phyloP scores from a whole-genome alignment of 768 basidiomycete species.

The Kwoniella sp. region DNA sequence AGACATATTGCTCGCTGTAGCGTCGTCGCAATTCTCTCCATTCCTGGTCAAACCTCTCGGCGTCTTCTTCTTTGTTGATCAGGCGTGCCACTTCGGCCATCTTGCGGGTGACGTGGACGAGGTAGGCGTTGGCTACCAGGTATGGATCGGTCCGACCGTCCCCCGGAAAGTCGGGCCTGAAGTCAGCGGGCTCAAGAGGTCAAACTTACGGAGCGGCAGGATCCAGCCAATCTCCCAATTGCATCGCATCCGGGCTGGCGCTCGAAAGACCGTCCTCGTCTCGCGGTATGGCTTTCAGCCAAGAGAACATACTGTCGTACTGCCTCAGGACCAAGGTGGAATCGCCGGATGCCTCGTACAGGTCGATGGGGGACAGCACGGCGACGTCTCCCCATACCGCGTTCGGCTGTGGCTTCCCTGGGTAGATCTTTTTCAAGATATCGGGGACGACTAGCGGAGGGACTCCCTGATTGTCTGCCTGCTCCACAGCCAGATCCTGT shows the following conservation, averaged over 20 bases:
- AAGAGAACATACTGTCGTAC: conserved; percentile 35
- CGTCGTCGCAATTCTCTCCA: conserved; percentile 11
- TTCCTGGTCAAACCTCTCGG: conserved; percentile 22
- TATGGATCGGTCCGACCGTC: conserved; percentile 31
- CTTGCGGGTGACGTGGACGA: conserved; percentile 30
- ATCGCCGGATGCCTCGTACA: conserved; percentile 35
- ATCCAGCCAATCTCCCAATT: conserved; percentile 35
- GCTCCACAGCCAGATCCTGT: conserved; percentile 35
- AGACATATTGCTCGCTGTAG: conserved; percentile 38
- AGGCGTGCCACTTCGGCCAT: conserved; percentile 22
- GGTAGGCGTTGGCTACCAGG: conserved; percentile 43
- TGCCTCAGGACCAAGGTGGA: conserved; percentile 19
- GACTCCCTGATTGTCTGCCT: conserved; percentile 20
- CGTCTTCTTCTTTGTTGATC: conserved; percentile 26
- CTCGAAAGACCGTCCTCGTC: conserved; percentile 30
- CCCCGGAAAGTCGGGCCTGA: conserved; percentile 12
- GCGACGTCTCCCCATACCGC: conserved; percentile 38
- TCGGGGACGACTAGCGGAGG: conserved; percentile 34
- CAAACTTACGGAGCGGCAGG: conserved; percentile 20
- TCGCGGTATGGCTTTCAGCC: conserved; percentile 39
- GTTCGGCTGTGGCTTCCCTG: neutral
- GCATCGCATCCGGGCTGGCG: neutral
- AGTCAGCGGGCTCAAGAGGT: neutral
- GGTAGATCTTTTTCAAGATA: neutral
- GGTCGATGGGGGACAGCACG: conserved; percentile 33